Evolutionary conservation across 768 basidiomycete genomes (phyloP).

Genomic region (Auricularia heimuer): DNA sequence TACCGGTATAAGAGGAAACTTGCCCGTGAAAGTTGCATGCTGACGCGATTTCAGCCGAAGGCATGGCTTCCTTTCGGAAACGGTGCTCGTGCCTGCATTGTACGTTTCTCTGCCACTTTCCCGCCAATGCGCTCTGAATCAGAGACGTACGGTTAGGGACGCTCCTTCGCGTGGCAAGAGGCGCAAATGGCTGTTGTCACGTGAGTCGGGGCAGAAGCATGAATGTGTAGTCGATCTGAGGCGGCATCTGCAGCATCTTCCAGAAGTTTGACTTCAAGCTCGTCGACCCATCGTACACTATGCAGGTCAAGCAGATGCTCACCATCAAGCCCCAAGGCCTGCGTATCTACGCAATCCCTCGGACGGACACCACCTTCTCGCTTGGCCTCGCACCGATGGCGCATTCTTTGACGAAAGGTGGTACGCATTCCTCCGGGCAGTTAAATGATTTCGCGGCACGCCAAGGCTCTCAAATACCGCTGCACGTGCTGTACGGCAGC

Average conservation of each 20-base stretch:
- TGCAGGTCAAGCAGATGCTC: constrained; percentile 34
- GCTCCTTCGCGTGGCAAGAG: constrained; percentile 42
- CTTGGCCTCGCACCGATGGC: background rate
- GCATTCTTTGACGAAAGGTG: background rate
- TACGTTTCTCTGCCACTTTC: background rate
- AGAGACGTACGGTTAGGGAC: constrained; percentile 25
- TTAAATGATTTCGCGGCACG: background rate
- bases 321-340: constrained; percentile 39
- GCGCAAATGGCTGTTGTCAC: constrained; percentile 31
- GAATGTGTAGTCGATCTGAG: too few species aligned
- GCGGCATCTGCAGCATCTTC: constrained; percentile 15
- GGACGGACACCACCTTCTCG: constrained; percentile 13
- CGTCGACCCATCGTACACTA: constrained; percentile 33
- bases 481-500: constrained; percentile 35
- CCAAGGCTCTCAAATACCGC: constrained; percentile 10
- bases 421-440: too few species aligned
- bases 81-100: constrained; percentile 19
- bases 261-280: constrained; percentile 38
- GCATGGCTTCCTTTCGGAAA: constrained; percentile 32
- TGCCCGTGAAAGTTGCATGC: background rate
- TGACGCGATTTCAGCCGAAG: constrained; percentile 23
- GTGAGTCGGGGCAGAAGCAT: background rate
- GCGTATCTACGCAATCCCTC: constrained; percentile 29
- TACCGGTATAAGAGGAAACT: constrained; percentile 25
- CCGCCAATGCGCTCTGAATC: constrained; percentile 4